Evolutionary conservation across 805 yeast species (phyloP).

Genomic region (Yarrowia yakushimensis): DNA sequence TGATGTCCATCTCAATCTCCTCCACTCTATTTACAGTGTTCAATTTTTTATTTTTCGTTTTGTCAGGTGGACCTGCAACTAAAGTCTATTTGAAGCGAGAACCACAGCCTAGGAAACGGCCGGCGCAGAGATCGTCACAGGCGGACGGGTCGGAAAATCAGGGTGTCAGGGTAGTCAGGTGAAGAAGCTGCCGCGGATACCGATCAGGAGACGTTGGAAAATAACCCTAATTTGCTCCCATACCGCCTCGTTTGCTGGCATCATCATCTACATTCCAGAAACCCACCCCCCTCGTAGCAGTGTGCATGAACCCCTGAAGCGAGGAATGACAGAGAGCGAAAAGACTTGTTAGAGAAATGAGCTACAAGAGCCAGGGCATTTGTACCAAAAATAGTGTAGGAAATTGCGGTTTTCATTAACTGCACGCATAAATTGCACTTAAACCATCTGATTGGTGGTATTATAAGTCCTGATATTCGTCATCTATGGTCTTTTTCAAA

Average conservation of each 20-base stretch:
- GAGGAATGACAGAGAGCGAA: background rate
- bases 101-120: background rate
- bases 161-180: background rate
- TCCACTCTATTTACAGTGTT: background rate
- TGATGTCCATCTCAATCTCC: too few species aligned
- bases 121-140: background rate
- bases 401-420: too few species aligned
- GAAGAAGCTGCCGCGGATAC: background rate
- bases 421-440: too few species aligned
- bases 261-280: background rate
- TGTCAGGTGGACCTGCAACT: background rate
- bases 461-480: too few species aligned
- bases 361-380: too few species aligned
- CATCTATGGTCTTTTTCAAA: too few species aligned
- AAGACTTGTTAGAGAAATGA: background rate
- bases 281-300: background rate
- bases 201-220: too few species aligned
- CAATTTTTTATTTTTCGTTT: background rate
- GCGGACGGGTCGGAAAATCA: background rate
- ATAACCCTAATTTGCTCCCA: too few species aligned
- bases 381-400: too few species aligned
- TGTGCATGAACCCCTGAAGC: slow-evolving; percentile 8
- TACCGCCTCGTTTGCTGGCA: background rate
- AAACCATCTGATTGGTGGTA: too few species aligned
- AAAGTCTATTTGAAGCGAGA: background rate